These are phyloP conservation scores for Microbotryum violaceum DNA, from an alignment of 1,284 basidiomycete species.

Conservation along the genomic window DNA sequence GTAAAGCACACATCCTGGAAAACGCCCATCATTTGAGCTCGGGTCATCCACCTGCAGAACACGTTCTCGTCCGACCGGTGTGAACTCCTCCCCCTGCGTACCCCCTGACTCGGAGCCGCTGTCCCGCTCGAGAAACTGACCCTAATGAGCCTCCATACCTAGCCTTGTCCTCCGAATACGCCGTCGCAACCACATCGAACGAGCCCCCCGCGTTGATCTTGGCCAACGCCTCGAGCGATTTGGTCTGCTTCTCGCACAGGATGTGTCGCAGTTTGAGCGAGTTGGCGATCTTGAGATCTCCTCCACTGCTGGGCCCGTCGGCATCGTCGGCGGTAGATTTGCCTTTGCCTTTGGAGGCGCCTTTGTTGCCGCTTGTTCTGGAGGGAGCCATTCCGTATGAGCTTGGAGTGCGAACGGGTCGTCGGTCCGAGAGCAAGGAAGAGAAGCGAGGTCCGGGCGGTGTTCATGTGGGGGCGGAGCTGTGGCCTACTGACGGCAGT, in stretches of 20 bases:
- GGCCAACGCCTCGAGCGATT: conserved; percentile 61
- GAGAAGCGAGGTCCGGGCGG: too few relatives aligned
- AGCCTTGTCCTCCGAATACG: conserved; percentile 80
- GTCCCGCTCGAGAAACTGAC: not conserved
- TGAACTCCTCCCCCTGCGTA: not conserved
- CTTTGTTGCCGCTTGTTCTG: too few relatives aligned
- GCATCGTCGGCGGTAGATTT: too few relatives aligned
- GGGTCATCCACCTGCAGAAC: conserved; percentile 15
- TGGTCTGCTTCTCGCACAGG: conserved; percentile 75
- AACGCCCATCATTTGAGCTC: conserved; percentile 16
- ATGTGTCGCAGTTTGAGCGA: conserved; percentile 76
- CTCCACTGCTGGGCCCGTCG: not conserved
- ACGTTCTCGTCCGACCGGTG: not conserved
- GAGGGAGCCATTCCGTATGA: too few relatives aligned
- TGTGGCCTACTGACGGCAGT: too few relatives aligned
- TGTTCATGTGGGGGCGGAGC: too few relatives aligned
- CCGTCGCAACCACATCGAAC: conserved; percentile 70
- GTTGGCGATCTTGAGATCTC: conserved; percentile 58
- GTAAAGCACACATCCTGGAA: conserved; percentile 23
- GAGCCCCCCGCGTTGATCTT: conserved; percentile 68
- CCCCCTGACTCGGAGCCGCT: too few relatives aligned
- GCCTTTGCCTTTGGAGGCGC: too few relatives aligned
- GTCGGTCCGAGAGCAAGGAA: too few relatives aligned
- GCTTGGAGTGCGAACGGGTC: too few relatives aligned
- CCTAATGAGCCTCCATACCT: conserved; percentile 44